Evolutionary conservation across 139 green algal species (phyloP).

Genomic region (Tetraselmis chui): DNA sequence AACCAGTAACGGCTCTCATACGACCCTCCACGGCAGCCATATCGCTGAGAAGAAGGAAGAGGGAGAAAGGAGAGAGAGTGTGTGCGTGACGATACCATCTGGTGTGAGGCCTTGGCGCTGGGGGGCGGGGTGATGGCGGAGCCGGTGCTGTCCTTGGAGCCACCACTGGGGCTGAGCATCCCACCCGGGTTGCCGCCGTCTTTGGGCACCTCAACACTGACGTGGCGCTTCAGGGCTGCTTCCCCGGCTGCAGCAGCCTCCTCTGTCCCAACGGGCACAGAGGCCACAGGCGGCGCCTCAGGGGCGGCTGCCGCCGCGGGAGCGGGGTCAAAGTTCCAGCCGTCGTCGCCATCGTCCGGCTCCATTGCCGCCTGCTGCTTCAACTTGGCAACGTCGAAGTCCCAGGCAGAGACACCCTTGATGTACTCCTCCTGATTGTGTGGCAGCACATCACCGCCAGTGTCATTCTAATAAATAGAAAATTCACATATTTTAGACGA

Average conservation of each 20-base stretch:
- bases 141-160: not conserved
- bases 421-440: conserved; percentile 67
- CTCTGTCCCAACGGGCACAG: too few species aligned
- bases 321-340: not conserved
- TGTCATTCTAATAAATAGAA: too few species aligned
- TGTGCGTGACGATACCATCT: too few species aligned
- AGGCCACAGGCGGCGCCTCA: too few species aligned
- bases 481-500: too few species aligned
- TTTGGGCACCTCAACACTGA: not conserved
- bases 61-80: too few species aligned
- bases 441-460: not conserved
- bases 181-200: not conserved
- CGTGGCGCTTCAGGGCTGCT: not conserved
- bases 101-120: not conserved
- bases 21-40: too few species aligned
- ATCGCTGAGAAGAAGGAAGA: too few species aligned
- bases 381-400: conserved; percentile 86
- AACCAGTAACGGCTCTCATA: too few species aligned
- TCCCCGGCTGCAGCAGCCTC: not conserved
- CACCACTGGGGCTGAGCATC: not conserved
- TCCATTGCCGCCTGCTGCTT: conserved; percentile 69
- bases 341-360: conserved; percentile 10
- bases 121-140: not conserved
- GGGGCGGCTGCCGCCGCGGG: too few species aligned
- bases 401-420: conserved; percentile 81